Conservation (phyloP, 2,329 filamentous ascomycete species). For the Botrytis pseudocinerea region DNA sequence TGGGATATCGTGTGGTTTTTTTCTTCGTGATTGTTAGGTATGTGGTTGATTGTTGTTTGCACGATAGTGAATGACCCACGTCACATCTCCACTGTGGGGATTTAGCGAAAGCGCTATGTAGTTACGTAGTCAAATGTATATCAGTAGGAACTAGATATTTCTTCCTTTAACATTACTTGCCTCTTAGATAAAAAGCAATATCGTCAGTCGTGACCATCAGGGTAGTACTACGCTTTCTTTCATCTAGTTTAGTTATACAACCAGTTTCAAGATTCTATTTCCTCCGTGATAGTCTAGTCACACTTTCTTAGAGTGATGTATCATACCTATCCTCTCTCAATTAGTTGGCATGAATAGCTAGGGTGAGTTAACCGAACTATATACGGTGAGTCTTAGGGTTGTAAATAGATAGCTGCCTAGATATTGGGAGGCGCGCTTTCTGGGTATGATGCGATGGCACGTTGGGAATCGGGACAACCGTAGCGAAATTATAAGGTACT, state of each 20-base stretch:
- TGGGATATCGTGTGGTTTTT: neutral
- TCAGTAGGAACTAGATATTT: too few relatives aligned
- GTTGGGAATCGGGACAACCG: neutral
- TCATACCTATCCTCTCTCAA: neutral
- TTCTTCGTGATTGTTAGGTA: neutral
- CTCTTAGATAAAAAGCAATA: neutral
- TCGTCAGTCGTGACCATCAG: fast-evolving
- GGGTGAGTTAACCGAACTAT: neutral
- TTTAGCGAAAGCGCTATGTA: too few relatives aligned
- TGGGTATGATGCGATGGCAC: neutral
- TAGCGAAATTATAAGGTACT: neutral
- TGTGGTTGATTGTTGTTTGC: neutral
- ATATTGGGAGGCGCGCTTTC: neutral
- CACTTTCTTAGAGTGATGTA: neutral
- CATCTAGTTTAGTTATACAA: neutral
- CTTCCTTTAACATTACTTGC: neutral
- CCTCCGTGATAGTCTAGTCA: neutral
- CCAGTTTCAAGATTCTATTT: neutral
- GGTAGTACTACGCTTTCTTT: fast-evolving
- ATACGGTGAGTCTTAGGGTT: neutral
- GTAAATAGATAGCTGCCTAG: neutral
- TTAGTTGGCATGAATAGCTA: fast-evolving
- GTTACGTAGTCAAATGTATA: neutral
- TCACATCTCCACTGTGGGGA: neutral
- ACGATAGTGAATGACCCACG: neutral